Evolutionary conservation across 148 eudicot genomes (phyloP).

Genomic region (Rhododendron griersonianum): DNA sequence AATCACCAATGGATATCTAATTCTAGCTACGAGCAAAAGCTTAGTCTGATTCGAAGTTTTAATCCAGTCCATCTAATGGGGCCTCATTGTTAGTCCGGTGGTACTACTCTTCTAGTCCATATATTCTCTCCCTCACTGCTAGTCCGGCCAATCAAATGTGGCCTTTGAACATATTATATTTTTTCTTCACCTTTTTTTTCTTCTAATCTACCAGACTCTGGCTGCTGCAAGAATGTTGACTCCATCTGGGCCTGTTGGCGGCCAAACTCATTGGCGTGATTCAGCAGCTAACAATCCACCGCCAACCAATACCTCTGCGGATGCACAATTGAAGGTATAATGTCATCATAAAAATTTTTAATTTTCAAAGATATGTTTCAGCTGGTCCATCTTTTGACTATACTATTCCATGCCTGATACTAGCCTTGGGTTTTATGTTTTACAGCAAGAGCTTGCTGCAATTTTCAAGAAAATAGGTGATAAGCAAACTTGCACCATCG

Average conservation of each 20-base stretch:
- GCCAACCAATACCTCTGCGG: conserved; percentile 76
- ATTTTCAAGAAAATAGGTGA: conserved; percentile 98
- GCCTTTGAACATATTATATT: background rate
- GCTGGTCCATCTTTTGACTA: conserved; percentile 2
- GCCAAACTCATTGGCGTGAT: conserved; percentile 94
- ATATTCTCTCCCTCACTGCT: background rate
- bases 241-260: conserved; percentile 84
- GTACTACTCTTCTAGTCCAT: background rate
- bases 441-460: conserved; percentile 98
- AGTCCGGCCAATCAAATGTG: background rate
- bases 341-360: background rate
- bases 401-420: background rate
- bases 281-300: conserved; percentile 74
- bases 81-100: background rate
- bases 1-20: background rate
- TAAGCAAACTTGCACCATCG: conserved; percentile 94
- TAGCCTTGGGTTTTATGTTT: conserved; percentile 3
- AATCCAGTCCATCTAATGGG: background rate
- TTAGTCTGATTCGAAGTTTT: background rate
- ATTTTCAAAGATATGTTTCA: background rate
- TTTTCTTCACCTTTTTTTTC: background rate
- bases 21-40: background rate
- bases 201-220: conserved; percentile 49
- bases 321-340: conserved; percentile 82
- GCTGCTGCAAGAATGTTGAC: conserved; percentile 99